Percentiles rank a stretch among this genome's conserved stretches.
Conservation (phyloP, 2,329 filamentous ascomycete genomes). For the Cladosporium colombiae region DNA sequence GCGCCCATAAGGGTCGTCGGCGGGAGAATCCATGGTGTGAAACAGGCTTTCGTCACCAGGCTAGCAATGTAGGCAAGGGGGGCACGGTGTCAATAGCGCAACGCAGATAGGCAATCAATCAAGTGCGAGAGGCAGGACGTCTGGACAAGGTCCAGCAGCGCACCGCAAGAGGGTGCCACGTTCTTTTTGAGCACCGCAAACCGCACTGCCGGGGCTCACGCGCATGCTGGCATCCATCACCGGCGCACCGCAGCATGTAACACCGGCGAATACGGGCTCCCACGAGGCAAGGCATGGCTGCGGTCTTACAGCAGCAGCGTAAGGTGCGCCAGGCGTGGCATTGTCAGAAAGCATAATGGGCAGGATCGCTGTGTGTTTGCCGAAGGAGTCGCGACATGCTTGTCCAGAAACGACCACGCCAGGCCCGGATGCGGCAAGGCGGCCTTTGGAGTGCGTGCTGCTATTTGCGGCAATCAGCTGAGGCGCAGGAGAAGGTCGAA, state of each 20-base stretch:
- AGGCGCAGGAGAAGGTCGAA: conserved; percentile 14
- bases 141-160: not conserved
- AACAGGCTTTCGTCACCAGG: conserved; percentile 14
- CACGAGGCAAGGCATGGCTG: conserved; percentile 20
- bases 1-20: conserved; percentile 20
- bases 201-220: conserved; percentile 12
- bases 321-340: conserved; percentile 15
- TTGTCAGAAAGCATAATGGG: conserved; percentile 20
- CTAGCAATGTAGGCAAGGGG: conserved; percentile 18
- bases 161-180: conserved; percentile 15
- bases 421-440: conserved; percentile 2
- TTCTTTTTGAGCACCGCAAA: conserved; percentile 18
- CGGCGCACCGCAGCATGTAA: conserved; percentile 7
- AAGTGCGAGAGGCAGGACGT: not conserved
- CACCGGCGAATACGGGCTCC: conserved; percentile 14
- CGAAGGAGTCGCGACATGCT: conserved; percentile 15
- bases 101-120: conserved; percentile 4
- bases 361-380: not conserved
- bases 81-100: conserved; percentile 7
- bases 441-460: conserved; percentile 3
- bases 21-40: conserved; percentile 18
- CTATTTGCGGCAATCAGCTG: conserved; percentile 20
- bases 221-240: conserved; percentile 4
- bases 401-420: conserved; percentile 10
- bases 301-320: conserved; percentile 17